Evolutionary conservation across 208 protist genomes (phyloP), one percentile per base, ranked within the genome.

Genomic region (Leishmania martiniquensis): DNA sequence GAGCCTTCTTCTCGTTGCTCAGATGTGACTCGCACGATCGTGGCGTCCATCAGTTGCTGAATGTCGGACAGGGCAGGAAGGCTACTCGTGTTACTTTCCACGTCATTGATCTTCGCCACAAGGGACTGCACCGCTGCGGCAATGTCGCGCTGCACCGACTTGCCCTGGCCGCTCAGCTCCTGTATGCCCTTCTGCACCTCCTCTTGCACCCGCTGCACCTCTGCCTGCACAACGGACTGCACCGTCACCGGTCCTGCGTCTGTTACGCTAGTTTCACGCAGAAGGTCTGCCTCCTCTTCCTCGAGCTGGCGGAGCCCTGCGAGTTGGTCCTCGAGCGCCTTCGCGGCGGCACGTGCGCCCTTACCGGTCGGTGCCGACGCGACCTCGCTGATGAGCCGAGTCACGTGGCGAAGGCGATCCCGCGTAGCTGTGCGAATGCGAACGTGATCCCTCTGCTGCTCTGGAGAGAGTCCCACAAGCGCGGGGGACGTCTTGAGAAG

Each of bases 1-100:
- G n/a, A 15, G 1, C 62, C 60, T 17, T 77, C 57, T 2, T 83
- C 73, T 51, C 49, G 67, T 55, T 66, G 75, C 37, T 72, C 60
- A 51, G 54, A 55, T 45, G 57, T 17, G 17, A 80, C 22, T 10
- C 75, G 80, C 51, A 66, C 34, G 12, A 84, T 17, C 7, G 80
- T 80, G 60, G 75, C 62, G 70, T 82, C 78, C 15, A 82, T 66
- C 54, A 83, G 59, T 59, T 78, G 70, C 63, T 87, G 72, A 13
- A 87, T 62, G 49, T 87, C 83, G 32, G 63, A 70, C 42, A 83
- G 44, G 37, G 42, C 60, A 52, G 77, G 71, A 55, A 80, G 66
- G 37, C 51, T 49, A 25, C 73, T 66, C 29, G 60, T 75, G 52
- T n/a, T 74, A 34, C 45, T 37, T 29, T 49, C 47, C 9, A 82